These are phyloP conservation scores for Oenanthe sinensis DNA, from an alignment of 129 eudicot genomes.

Conservation along the genomic window DNA sequence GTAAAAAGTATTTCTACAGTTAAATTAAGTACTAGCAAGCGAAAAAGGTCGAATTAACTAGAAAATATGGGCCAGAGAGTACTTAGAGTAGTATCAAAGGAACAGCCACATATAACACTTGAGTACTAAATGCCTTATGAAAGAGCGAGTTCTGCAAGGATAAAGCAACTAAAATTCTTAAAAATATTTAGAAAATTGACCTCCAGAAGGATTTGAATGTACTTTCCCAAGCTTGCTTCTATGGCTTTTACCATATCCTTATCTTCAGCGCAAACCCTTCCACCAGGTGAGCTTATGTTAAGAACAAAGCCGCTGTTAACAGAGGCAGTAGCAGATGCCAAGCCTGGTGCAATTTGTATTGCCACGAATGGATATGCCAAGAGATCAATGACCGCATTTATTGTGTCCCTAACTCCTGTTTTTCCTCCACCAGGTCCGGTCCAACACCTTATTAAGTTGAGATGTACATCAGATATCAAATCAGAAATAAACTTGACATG, in stretches of 20 bases:
- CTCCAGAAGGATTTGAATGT: slow-evolving; percentile 73
- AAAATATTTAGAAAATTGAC: slow-evolving; percentile 21
- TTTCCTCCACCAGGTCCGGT: slow-evolving; percentile 92
- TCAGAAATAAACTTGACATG: slow-evolving; percentile 54
- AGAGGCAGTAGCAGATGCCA: slow-evolving; percentile 85
- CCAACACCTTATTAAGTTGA: slow-evolving; percentile 66
- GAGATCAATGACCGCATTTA: slow-evolving; percentile 76
- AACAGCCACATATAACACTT: not conserved
- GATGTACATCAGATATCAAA: slow-evolving; percentile 61
- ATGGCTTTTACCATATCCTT: slow-evolving; percentile 76
- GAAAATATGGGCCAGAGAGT: too few species aligned
- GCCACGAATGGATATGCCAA: slow-evolving; percentile 97
- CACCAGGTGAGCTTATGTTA: slow-evolving; percentile 92
- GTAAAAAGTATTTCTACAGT: too few species aligned
- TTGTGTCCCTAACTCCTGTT: slow-evolving; percentile 60
- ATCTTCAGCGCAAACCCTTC: slow-evolving; percentile 70
- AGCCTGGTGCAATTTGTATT: slow-evolving; percentile 54
- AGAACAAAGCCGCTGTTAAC: slow-evolving; percentile 79
- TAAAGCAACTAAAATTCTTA: slow-evolving; percentile 4
- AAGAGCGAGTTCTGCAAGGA: not conserved
- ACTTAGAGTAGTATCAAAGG: not conserved
- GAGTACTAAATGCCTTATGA: not conserved
- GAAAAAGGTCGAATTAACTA: too few species aligned
- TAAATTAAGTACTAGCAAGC: too few species aligned
- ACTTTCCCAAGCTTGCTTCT: slow-evolving; percentile 70